Percentiles rank a stretch among this genome's conserved stretches.
These are phyloP conservation scores for Phaeodactylum tricornutum DNA, from an alignment of 108 stramenopile genomes.

Conservation along the genomic window DNA sequence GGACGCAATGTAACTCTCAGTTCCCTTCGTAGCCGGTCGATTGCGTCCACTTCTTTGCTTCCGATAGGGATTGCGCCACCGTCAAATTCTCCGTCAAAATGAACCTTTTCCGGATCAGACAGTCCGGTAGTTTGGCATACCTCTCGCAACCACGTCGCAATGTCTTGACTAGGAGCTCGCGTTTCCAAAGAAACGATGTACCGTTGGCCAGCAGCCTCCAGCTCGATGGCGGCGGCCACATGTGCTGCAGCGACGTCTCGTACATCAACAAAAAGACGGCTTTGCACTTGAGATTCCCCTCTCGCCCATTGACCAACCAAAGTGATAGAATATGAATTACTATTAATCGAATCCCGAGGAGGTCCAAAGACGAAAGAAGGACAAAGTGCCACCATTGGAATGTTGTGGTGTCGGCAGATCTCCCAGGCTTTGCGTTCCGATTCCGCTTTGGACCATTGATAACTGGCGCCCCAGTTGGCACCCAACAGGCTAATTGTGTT, in stretches of 20 bases:
- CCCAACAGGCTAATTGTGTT: constrained; percentile 59
- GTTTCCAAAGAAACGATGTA: constrained; percentile 66
- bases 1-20: constrained; percentile 40
- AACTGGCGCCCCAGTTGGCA: constrained; percentile 58
- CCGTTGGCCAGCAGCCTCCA: constrained; percentile 25
- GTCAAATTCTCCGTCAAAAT: constrained; percentile 49
- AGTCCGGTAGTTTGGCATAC: constrained; percentile 11
- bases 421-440: constrained; percentile 62
- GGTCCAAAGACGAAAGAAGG: constrained; percentile 83
- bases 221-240: constrained; percentile 38
- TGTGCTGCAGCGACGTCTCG: constrained; percentile 72
- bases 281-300: constrained; percentile 66
- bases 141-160: constrained; percentile 39
- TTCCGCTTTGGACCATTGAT: constrained; percentile 79
- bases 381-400: constrained; percentile 56
- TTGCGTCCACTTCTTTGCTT: constrained; percentile 47
- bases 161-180: constrained; percentile 43
- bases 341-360: constrained; percentile 11
- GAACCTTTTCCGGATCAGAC: constrained; percentile 27
- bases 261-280: constrained; percentile 70
- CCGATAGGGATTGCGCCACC: constrained; percentile 82
- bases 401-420: constrained; percentile 23
- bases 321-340: constrained; percentile 41
- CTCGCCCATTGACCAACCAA: constrained; percentile 62
- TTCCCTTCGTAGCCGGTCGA: constrained; percentile 27